Base-by-base conservation (phyloP, 2,329 filamentous ascomycete genomes). In the Colletotrichum higginsianum region DNA sequence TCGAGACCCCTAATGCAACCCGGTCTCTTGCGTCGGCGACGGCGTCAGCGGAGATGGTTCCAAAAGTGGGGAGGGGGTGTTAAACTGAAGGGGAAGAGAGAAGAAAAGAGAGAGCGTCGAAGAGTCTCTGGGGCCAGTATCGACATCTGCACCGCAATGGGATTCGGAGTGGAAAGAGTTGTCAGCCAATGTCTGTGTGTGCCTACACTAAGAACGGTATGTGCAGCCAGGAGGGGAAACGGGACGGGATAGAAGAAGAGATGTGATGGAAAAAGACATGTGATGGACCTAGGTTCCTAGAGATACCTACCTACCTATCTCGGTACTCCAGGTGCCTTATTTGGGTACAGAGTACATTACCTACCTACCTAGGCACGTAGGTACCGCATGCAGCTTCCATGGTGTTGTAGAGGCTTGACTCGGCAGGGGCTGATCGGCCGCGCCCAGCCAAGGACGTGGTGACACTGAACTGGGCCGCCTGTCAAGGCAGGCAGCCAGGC, bases 141-240 rank as follows among this genome's bases (percentile, higher is more conserved):
- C 35, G 26, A 55, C 50, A 61, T 71, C 50, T 62, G 67, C 64
- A 69, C 65, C 68, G 68, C 65, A 64, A 71, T 53, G 52, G 68
- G 65, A 52, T 15, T 38, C 11, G n/a, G 53, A 40, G 35, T 15
- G 35, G n/a, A 40, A 38, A 61, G 18, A 63, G 58, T 64, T 40
- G 58, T 30, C 40, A 55, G 52, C 21, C 58, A 60, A 44, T n/a
- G 61, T 63, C 61, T 61, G 30, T 47, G 60, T 56, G 53, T 56
- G 52, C 35, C n/a, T 57, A 30, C 30, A 35, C 30, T 35, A 35
- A 35, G 8, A 35, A 35, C 47, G 38, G 47, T 67, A 49, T 62
- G 57, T 62, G 12, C 35, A 68, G 65, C 50, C 38, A 47, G 21
- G 52, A 47, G 68, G 63, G 42, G 50, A 46, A 42, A 38, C 30